Percentiles rank a stretch among this genome's conserved stretches.
These are phyloP conservation scores for Bryoerythrophyllum caledonicum DNA, from an alignment of 225 moss, liverwort and hornwort genomes.

Conservation along the genomic window DNA sequence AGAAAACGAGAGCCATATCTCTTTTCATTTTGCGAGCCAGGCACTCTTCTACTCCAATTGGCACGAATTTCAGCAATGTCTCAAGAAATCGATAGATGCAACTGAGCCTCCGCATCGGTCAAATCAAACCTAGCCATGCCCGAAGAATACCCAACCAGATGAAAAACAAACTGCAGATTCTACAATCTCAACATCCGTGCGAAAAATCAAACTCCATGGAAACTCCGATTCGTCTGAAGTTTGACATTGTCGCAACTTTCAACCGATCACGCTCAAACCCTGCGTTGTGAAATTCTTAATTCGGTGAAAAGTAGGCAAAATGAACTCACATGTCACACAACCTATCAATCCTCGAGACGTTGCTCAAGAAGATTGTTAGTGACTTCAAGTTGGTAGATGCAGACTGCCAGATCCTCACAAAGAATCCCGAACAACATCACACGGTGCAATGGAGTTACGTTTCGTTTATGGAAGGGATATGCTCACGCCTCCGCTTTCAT, in stretches of 20 bases:
- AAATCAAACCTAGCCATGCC: not conserved
- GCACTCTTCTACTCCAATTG: not conserved
- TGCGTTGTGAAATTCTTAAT: no score
- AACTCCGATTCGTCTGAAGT: not conserved
- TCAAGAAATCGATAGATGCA: not conserved
- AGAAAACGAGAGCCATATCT: conserved; percentile 12
- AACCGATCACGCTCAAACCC: no score
- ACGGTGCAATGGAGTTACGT: not conserved
- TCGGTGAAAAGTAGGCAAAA: no score
- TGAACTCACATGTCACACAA: no score
- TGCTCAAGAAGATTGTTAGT: not conserved
- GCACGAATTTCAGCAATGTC: not conserved
- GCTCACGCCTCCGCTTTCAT: not conserved
- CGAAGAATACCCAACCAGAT: not conserved
- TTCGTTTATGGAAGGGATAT: not conserved
- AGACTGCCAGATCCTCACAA: not conserved
- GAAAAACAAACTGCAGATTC: not conserved
- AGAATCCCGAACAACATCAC: not conserved
- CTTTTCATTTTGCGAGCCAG: conserved; percentile 16
- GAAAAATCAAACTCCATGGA: not conserved
- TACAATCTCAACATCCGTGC: not conserved
- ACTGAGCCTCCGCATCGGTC: not conserved
- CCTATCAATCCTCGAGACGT: not conserved
- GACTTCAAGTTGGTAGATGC: not conserved
- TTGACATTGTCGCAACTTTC: no score